Base-by-base conservation (phyloP, 176 grass and related monocot genomes). In the Oryza glumipatula region DNA sequence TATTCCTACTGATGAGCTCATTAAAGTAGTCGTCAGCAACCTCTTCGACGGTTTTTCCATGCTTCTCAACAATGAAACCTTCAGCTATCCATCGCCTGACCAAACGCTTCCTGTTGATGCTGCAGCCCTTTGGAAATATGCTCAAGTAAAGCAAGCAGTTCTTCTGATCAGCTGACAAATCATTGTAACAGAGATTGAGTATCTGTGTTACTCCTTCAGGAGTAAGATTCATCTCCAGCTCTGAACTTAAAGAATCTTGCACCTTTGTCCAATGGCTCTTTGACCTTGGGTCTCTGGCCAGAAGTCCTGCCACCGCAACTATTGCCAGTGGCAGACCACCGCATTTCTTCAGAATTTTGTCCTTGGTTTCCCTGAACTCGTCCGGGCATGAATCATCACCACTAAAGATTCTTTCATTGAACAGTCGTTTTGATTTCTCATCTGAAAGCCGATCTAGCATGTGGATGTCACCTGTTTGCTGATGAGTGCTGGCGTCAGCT, bases 1-100 rank as follows among this genome's bases (percentile, higher is more conserved):
- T 35, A 35, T 35, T 35, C 33, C 33, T 35, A 4, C 33, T 35
- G 33, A 35, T 35, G 33, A 35, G 6, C 22, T 87, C 79, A 71
- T 70, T 76, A 10, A 87, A 82, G 72, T 16, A 49, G 19, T 76
- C 61, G 9, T 87, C 79, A 0, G 79, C 73, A 0, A 88, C 73
- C 39, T 88, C 80, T 15, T 83, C 73, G 0, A 33, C 2, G 0
- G 73, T 83, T 12, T 64, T 74, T 2, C 86, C 80, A 49, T 72
- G 28, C 2, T 72, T 77, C 17, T 76, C 86, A n/a, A 10, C 5
- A 0, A 88, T 39, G 71, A 87, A 87, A 0, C 78, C 63, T 81
- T 87, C 85, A 1, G 85, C 32, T 15, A 87, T 74, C 78, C 85
- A 87, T 46, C 61, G 66, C 68, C 85, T 69, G 6, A 68, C 33